Percentiles rank a stretch among this genome's conserved stretches.
phyloP scores from a whole-genome alignment of 2,329 filamentous ascomycete species.

The Aspergillus puulaauensis region DNA sequence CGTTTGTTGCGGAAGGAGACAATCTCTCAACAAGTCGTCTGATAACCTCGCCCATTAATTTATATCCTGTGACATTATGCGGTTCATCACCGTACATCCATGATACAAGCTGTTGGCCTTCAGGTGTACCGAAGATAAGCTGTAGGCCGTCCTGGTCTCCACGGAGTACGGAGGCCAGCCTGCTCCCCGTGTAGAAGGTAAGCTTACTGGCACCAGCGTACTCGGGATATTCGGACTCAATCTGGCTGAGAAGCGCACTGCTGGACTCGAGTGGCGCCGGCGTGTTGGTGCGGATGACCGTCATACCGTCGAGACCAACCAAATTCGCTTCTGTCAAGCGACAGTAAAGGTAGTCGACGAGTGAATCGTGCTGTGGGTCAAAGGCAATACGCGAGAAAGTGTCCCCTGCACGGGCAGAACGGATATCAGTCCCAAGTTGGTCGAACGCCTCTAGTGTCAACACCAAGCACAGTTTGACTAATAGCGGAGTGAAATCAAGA shows the following conservation, averaged over 20 bases:
- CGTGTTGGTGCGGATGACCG: constrained; percentile 30
- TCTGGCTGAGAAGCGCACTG: constrained; percentile 25
- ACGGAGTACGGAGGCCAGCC: constrained; percentile 20
- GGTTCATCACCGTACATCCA: constrained; percentile 39
- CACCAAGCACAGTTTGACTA: constrained; percentile 24
- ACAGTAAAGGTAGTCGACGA: constrained; percentile 35
- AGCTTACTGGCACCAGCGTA: constrained; percentile 26
- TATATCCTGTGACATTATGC: constrained; percentile 34
- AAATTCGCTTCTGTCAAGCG: constrained; percentile 34
- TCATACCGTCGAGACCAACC: constrained; percentile 25
- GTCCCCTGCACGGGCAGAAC: constrained; percentile 21
- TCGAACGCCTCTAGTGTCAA: constrained; percentile 36
- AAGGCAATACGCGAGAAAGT: constrained; percentile 22
- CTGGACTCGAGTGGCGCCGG: constrained; percentile 22
- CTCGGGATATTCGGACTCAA: constrained; percentile 27
- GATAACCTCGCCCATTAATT: constrained; percentile 37
- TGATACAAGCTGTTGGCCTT: constrained; percentile 37
- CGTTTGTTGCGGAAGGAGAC: constrained; percentile 9
- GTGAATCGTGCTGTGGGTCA: constrained; percentile 25
- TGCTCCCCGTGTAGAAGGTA: constrained; percentile 20
- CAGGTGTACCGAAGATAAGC: constrained; percentile 39
- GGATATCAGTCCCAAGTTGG: constrained; percentile 28
- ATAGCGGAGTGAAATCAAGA: constrained; percentile 25
- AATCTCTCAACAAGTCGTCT: constrained; percentile 14
- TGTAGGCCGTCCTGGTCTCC: constrained; percentile 40